These are phyloP conservation scores for Abrus precatorius DNA, from an alignment of 306 rosid species.

Conservation along the genomic window DNA sequence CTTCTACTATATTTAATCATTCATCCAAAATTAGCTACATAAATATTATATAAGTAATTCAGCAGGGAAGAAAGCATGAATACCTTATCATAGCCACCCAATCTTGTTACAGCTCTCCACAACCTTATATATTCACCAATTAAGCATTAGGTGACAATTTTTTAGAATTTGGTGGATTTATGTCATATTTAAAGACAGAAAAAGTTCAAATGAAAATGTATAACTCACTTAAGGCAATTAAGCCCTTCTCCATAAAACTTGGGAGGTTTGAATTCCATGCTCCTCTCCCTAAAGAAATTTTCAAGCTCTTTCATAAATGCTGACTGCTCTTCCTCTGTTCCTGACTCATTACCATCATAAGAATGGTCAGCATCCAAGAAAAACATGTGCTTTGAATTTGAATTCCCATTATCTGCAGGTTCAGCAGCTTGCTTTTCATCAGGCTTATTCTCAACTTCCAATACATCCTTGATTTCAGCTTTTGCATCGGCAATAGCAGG, in stretches of 20 bases:
- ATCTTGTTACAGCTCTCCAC: conserved; percentile 91
- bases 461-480: conserved; percentile 49
- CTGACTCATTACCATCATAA: conserved; percentile 86
- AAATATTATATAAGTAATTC: conserved; percentile 13
- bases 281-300: conserved; percentile 85
- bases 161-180: conserved; percentile 32
- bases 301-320: conserved; percentile 91
- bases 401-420: conserved; percentile 64
- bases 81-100: conserved; percentile 99
- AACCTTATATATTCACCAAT: conserved; percentile 66
- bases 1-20: conserved; percentile 35
- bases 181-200: conserved; percentile 17
- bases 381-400: conserved; percentile 56
- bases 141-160: conserved; percentile 47
- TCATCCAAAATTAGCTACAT: conserved; percentile 15
- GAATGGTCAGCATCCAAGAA: conserved; percentile 68
- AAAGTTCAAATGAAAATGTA: conserved; percentile 30
- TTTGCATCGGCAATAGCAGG: conserved; percentile 55
- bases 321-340: conserved; percentile 91
- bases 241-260: conserved; percentile 97
- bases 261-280: conserved; percentile 94
- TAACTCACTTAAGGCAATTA: conserved; percentile 94
- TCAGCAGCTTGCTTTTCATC: conserved; percentile 60
- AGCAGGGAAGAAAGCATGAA: conserved; percentile 3
- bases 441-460: conserved; percentile 54